Percentiles rank a stretch among this genome's conserved stretches.
Conservation (phyloP, 2,329 filamentous ascomycete genomes). For the Albifimbria verrucaria region DNA sequence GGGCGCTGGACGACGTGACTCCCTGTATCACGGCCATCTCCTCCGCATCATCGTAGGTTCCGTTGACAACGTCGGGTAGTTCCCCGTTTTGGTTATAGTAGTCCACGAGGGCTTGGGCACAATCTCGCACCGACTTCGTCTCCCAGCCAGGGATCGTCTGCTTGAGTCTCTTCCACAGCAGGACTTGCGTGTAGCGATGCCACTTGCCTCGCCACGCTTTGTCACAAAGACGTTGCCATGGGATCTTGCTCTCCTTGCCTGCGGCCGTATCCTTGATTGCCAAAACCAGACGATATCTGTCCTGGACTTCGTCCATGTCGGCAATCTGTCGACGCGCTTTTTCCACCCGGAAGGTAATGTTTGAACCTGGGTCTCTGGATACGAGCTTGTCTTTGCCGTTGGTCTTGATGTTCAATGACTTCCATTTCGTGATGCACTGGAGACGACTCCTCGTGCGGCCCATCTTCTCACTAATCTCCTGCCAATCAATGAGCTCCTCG, state of each 20-base stretch:
- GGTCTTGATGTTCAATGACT: conserved; percentile 35
- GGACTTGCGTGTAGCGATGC: conserved; percentile 31
- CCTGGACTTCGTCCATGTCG: conserved; percentile 36
- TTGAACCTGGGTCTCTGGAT: conserved; percentile 27
- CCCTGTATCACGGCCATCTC: conserved; percentile 28
- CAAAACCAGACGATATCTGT: conserved; percentile 41
- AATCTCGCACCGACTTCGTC: conserved; percentile 28
- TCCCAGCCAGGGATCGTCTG: conserved; percentile 28
- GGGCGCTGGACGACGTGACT: conserved; percentile 11
- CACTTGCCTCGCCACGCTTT: conserved; percentile 36
- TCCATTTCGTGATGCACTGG: conserved; percentile 69
- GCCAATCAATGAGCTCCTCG: conserved; percentile 62
- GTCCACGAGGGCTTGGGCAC: conserved; percentile 31
- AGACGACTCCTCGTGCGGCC: conserved; percentile 58
- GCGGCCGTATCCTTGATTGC: conserved; percentile 40
- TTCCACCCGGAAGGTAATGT: conserved; percentile 39
- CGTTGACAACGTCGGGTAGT: conserved; percentile 29
- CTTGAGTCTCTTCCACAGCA: conserved; percentile 37
- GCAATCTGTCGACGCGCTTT: conserved; percentile 39
- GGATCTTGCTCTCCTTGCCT: conserved; percentile 42
- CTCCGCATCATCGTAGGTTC: conserved; percentile 25
- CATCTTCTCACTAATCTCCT: conserved; percentile 60
- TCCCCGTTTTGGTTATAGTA: conserved; percentile 29
- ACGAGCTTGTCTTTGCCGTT: conserved; percentile 28
- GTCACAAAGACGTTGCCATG: conserved; percentile 44